A percentile compares a stretch with the other conserved stretches of the same genome.
These are phyloP conservation scores for Penicillium riverlandense DNA, from an alignment of 495 filamentous ascomycete genomes.

Conservation along the genomic window DNA sequence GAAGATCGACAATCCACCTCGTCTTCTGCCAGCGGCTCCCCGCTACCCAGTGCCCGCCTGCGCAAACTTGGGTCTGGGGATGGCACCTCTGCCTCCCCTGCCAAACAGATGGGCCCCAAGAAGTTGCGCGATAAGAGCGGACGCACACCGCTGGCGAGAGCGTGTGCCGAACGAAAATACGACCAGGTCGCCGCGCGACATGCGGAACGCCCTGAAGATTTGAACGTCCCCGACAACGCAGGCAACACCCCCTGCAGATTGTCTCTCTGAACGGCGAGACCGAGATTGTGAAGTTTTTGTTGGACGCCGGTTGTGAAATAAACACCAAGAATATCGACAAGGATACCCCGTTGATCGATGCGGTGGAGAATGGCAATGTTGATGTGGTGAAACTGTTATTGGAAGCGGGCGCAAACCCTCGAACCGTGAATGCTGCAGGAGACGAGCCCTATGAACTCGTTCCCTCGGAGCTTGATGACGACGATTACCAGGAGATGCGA, in stretches of 20 bases:
- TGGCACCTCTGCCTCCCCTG: conserved; percentile 53
- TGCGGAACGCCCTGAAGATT: conserved; percentile 71
- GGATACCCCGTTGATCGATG: conserved; percentile 92
- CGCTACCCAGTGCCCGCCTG: conserved; percentile 59
- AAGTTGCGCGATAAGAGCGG: conserved; percentile 81
- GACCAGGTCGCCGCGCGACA: conserved; percentile 61
- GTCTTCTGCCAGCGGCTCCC: conserved; percentile 65
- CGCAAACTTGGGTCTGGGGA: conserved; percentile 56
- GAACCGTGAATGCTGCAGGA: conserved; percentile 77
- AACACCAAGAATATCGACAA: conserved; percentile 75
- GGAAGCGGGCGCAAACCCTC: conserved; percentile 80
- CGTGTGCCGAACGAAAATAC: conserved; percentile 69
- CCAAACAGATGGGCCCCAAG: conserved; percentile 61
- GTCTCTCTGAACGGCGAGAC: conserved; percentile 76
- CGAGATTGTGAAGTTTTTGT: conserved; percentile 64
- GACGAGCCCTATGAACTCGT: conserved; percentile 82
- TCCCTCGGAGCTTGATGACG: conserved; percentile 60
- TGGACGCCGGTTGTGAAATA: conserved; percentile 74
- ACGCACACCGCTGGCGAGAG: conserved; percentile 75
- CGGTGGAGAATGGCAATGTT: conserved; percentile 87
- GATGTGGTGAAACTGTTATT: conserved; percentile 85
- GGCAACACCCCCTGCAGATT: conserved; percentile 92
- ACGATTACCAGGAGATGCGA: conserved; percentile 55
- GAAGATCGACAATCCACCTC: conserved; percentile 68
- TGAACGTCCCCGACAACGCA: conserved; percentile 86